These are phyloP conservation scores for Linum lewisii DNA, from an alignment of 345 rosid species.

Conservation along the genomic window DNA sequence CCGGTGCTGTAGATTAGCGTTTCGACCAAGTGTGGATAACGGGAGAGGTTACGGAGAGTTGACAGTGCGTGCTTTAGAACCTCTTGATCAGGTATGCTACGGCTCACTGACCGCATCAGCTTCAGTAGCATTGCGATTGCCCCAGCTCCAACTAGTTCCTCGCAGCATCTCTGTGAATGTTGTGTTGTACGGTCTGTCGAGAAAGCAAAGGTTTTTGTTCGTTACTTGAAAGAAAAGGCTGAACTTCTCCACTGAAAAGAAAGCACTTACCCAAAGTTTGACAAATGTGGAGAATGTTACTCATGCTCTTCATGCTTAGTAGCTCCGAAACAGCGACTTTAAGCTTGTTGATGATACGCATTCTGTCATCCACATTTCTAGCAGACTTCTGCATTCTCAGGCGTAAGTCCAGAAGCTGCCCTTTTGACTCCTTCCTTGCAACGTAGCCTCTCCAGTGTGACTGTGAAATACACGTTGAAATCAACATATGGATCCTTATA, in stretches of 20 bases:
- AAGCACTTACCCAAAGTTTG: conserved; percentile 51
- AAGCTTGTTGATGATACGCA: conserved; percentile 74
- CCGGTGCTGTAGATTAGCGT: conserved; percentile 43
- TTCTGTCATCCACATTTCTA: conserved; percentile 66
- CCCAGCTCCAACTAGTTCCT: conserved; percentile 81
- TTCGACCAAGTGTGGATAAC: conserved; percentile 52
- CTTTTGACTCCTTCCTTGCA: conserved; percentile 58
- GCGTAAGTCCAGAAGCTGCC: conserved; percentile 50
- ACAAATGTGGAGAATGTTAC: conserved; percentile 72
- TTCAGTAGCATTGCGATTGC: conserved; percentile 56
- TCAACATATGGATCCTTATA: no score
- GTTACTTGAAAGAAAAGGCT: no score
- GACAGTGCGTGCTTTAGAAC: conserved; percentile 74
- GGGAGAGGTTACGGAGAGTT: conserved; percentile 61
- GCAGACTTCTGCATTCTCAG: conserved; percentile 60
- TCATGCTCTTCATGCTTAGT: conserved; percentile 59
- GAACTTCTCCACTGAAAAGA: no score
- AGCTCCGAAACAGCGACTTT: conserved; percentile 65
- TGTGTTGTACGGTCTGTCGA: conserved; percentile 56
- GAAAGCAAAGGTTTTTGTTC: background rate
- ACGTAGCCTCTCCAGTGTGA: conserved; percentile 76
- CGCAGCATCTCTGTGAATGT: conserved; percentile 77
- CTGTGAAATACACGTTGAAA: conserved; percentile 28
- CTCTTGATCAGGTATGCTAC: conserved; percentile 90
- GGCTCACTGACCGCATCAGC: conserved; percentile 55